phyloP scores from a whole-genome alignment of 73 alveolate species.

The Paraurostyla sp. region DNA sequence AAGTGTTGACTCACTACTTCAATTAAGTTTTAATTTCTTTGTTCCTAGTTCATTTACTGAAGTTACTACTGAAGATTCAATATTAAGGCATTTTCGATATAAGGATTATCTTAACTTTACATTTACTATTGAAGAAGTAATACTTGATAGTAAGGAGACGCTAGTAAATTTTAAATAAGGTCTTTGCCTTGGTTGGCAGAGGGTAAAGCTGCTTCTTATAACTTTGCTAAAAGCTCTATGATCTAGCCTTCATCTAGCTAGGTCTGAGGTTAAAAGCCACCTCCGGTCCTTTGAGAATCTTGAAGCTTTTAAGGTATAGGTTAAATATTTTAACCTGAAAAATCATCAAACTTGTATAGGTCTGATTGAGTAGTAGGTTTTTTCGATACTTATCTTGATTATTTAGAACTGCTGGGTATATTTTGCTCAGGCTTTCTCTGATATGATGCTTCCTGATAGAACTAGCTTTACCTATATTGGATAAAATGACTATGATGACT shows the following conservation, averaged over 20 bases:
- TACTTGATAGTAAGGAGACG: too few species aligned
- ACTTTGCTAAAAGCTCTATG: too few species aligned
- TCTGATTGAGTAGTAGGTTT: slow-evolving; percentile 10
- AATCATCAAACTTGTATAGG: neutral
- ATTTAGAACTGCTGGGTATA: neutral
- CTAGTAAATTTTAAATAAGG: too few species aligned
- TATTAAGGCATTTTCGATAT: neutral
- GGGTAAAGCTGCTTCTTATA: too few species aligned
- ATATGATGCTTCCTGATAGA: too few species aligned
- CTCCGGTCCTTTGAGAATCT: too few species aligned
- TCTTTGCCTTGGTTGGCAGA: too few species aligned
- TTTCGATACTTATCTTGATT: neutral
- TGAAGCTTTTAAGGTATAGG: neutral
- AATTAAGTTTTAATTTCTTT: neutral
- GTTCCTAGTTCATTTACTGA: neutral
- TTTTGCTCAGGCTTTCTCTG: neutral
- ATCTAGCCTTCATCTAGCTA: too few species aligned
- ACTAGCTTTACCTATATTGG: too few species aligned
- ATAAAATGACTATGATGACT: too few species aligned
- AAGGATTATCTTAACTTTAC: neutral
- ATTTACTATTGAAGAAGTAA: neutral
- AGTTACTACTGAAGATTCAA: neutral
- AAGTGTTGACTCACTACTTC: too few species aligned
- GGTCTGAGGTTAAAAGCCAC: too few species aligned
- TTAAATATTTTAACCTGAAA: neutral